These are phyloP conservation scores for Solanum virginianum DNA, from an alignment of 257 asterid species.

Conservation along the genomic window DNA sequence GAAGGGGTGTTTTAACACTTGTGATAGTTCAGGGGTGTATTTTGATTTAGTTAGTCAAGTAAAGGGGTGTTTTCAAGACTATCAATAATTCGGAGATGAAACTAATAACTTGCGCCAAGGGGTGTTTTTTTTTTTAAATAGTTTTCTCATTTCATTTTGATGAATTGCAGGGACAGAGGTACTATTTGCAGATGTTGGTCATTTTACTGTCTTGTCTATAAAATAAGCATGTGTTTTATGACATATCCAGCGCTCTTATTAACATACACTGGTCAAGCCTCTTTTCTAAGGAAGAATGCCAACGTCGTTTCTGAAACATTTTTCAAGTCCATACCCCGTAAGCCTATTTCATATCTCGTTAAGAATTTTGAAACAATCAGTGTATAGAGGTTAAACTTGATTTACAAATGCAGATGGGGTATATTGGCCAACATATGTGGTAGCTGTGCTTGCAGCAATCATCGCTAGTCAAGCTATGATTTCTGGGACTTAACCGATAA, in stretches of 20 bases:
- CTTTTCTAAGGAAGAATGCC: conserved; percentile 30
- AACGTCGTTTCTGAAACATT: conserved; percentile 17
- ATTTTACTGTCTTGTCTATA: conserved; percentile 39
- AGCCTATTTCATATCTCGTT: background rate
- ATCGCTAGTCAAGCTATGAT: conserved; percentile 61
- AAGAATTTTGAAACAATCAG: background rate
- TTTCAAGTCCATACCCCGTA: conserved; percentile 45
- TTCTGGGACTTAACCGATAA: conserved; percentile 41
- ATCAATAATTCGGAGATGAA: no score
- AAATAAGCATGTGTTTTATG: conserved; percentile 34
- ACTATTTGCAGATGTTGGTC: conserved; percentile 56
- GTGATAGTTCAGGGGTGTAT: no score
- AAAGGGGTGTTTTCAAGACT: no score
- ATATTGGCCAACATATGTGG: conserved; percentile 56
- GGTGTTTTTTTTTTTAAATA: no score
- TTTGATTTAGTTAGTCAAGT: no score
- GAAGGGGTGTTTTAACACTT: no score
- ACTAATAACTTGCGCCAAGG: no score
- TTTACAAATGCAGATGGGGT: conserved; percentile 12
- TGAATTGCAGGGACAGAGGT: conserved; percentile 49
- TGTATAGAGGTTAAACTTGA: background rate
- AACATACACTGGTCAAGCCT: conserved; percentile 45
- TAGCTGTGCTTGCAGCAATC: conserved; percentile 31
- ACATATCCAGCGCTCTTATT: conserved; percentile 32
- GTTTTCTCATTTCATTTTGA: background rate